Conservation (phyloP, 805 yeast species). For the Myxozyma vanderwaltii region DNA sequence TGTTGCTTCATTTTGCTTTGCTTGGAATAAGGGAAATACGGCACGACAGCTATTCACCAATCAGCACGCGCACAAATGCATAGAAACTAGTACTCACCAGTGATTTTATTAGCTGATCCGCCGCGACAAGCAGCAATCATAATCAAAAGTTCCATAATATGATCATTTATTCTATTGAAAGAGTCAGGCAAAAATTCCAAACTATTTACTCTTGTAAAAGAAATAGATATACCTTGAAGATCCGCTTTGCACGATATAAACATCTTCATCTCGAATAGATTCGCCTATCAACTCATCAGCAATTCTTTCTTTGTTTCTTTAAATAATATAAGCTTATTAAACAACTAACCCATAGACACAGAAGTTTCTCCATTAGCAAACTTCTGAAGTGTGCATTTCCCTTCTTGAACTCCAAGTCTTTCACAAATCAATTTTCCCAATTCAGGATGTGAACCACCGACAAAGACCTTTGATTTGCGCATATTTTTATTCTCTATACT, state of each 20-base stretch:
- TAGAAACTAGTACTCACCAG: no score
- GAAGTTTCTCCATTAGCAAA: constrained; percentile 98
- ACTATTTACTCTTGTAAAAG: background rate
- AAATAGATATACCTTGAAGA: constrained; percentile 19
- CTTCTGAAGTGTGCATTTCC: constrained; percentile 86
- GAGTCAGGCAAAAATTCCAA: background rate
- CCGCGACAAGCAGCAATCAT: constrained; percentile 95
- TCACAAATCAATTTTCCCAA: constrained; percentile 89
- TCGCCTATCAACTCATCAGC: constrained; percentile 19
- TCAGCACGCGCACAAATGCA: no score
- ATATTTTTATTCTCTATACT: no score
- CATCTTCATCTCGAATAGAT: constrained; percentile 86
- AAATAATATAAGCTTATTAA: background rate
- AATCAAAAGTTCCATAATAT: constrained; percentile 92
- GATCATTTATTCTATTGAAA: constrained; percentile 67
- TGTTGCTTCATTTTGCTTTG: constrained; percentile 99
- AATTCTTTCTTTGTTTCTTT: background rate
- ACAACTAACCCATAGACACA: constrained; percentile 73
- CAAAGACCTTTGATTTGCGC: constrained; percentile 97
- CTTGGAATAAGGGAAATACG: constrained; percentile 96
- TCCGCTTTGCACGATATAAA: constrained; percentile 38
- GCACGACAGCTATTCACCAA: constrained; percentile 71
- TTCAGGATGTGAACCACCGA: constrained; percentile 96
- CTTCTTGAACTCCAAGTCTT: constrained; percentile 87
- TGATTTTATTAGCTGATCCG: constrained; percentile 96